These are phyloP conservation scores for Bipolaris zeicola DNA, from an alignment of 2,329 filamentous ascomycete genomes.

Conservation along the genomic window DNA sequence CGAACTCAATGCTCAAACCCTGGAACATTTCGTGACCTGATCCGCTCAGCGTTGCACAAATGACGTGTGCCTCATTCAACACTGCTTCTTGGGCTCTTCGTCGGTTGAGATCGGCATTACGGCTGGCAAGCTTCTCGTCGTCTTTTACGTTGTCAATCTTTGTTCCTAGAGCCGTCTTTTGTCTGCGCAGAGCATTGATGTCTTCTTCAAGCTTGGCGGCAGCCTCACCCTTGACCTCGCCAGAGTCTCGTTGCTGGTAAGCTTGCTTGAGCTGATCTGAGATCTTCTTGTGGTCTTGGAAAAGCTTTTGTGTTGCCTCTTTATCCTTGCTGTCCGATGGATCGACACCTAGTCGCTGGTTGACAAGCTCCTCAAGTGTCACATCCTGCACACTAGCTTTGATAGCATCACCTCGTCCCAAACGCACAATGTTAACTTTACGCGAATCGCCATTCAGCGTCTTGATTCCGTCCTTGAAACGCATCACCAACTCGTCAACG, in stretches of 20 bases:
- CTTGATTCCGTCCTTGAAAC: slow-evolving; percentile 85
- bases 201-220: slow-evolving; percentile 72
- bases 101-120: slow-evolving; percentile 84
- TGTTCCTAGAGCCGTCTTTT: slow-evolving; percentile 75
- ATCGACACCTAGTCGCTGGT: slow-evolving; percentile 64
- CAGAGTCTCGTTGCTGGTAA: slow-evolving; percentile 69
- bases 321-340: slow-evolving; percentile 49
- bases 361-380: slow-evolving; percentile 90
- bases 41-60: slow-evolving; percentile 93
- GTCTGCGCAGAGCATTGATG: slow-evolving; percentile 77
- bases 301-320: slow-evolving; percentile 68
- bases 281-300: slow-evolving; percentile 66
- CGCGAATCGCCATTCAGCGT: slow-evolving; percentile 73
- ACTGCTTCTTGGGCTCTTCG: slow-evolving; percentile 88
- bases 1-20: slow-evolving; percentile 91
- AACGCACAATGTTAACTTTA: slow-evolving; percentile 83
- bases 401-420: slow-evolving; percentile 91
- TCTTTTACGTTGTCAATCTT: slow-evolving; percentile 89
- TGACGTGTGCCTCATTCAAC: slow-evolving; percentile 85
- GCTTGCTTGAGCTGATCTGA: slow-evolving; percentile 71
- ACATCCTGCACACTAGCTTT: slow-evolving; percentile 88
- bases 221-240: slow-evolving; percentile 65
- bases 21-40: slow-evolving; percentile 98
- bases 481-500: slow-evolving; percentile 92
- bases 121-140: slow-evolving; percentile 77